Percentiles rank a stretch among this genome's conserved stretches.
These are phyloP conservation scores for Hyaloscypha hepaticicola DNA, from an alignment of 495 filamentous ascomycete species.

Conservation along the genomic window DNA sequence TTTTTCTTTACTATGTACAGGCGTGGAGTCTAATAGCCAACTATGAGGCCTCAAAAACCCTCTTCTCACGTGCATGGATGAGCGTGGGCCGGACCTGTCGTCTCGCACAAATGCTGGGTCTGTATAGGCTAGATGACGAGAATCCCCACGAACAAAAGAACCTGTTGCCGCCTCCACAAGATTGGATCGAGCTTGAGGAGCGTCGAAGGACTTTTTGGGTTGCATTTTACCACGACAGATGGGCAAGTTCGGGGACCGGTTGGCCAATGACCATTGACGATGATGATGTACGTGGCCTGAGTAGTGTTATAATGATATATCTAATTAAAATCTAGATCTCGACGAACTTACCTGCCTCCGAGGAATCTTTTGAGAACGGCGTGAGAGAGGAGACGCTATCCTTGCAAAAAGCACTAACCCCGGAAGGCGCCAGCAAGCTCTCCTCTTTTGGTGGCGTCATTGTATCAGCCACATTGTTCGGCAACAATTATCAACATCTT, in stretches of 20 bases:
- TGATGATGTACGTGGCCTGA: slow-evolving; percentile 64
- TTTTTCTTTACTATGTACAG: slow-evolving; percentile 78
- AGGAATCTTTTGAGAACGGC: slow-evolving; percentile 79
- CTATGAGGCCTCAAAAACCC: slow-evolving; percentile 96
- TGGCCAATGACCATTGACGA: slow-evolving; percentile 96
- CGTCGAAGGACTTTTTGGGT: slow-evolving; percentile 91
- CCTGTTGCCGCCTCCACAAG: slow-evolving; percentile 75
- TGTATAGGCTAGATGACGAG: slow-evolving; percentile 81
- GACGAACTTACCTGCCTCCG: slow-evolving; percentile 79
- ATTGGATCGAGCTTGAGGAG: slow-evolving; percentile 94
- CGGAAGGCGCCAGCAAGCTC: slow-evolving; percentile 65
- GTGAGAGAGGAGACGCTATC: slow-evolving; percentile 64
- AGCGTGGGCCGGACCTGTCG: slow-evolving; percentile 75
- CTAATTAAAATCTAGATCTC: slow-evolving; percentile 49
- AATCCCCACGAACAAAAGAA: slow-evolving; percentile 80
- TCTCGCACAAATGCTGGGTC: slow-evolving; percentile 83
- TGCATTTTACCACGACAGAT: slow-evolving; percentile 84
- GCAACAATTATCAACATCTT: slow-evolving; percentile 88
- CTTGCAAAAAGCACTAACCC: slow-evolving; percentile 66
- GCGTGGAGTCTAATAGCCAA: slow-evolving; percentile 73
- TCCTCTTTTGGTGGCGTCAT: slow-evolving; percentile 80
- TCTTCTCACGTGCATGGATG: slow-evolving; percentile 93
- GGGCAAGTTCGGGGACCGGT: slow-evolving; percentile 92
- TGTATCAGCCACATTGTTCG: slow-evolving; percentile 83
- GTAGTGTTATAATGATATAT: slow-evolving; percentile 55